Base-by-base conservation (phyloP, 306 rosid genomes). In the Quercus suber region DNA sequence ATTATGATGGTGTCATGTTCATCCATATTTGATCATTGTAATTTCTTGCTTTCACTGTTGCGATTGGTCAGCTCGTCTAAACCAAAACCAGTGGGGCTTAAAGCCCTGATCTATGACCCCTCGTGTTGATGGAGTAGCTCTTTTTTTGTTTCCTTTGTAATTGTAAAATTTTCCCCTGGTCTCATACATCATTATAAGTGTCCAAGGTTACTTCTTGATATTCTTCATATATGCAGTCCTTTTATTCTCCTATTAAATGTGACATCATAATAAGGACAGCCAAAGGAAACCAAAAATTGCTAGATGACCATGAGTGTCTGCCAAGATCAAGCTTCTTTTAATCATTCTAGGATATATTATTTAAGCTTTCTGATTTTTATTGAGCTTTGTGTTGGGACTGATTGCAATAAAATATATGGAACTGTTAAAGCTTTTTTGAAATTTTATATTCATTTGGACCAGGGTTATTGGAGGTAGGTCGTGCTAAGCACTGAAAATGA, bases 401-500 rank as follows among this genome's bases (percentile, higher is more conserved):
- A 79, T 52, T 76, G 71, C 69, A 70, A 69, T 15, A 37, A 51
- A 20, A 41, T 71, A 10, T 21, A 41, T 11, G 28, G 7, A 23
- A 51, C n/a, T 15, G 72, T 55, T 55, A 27, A 61, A 53, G 37
- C 37, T 79, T 70, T 27, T 49, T 70, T 23, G 28, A 75, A 25
- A 55, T 31, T 1, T 63, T 74, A 41, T 55, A 5, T 78, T 78
- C 61, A 75, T 55, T 75, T 2, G 75, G 77, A 31, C 55, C 55
- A 56, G 56, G 59, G 57, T 76, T 30, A 71, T 53, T 80, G 78
- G 21, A 52, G 51, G 81, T 17, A 69, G 72, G 79, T 84, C n/a
- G n/a, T 86, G 88, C 80, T n/a, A 71, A 86, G 85, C 87, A 86
- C 86, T 69, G 73, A 72, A 78, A 73, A 73, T 70, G 58, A 49